phyloP scores from a whole-genome alignment of 2,329 filamentous ascomycete species.

The Fusarium floridanum region DNA sequence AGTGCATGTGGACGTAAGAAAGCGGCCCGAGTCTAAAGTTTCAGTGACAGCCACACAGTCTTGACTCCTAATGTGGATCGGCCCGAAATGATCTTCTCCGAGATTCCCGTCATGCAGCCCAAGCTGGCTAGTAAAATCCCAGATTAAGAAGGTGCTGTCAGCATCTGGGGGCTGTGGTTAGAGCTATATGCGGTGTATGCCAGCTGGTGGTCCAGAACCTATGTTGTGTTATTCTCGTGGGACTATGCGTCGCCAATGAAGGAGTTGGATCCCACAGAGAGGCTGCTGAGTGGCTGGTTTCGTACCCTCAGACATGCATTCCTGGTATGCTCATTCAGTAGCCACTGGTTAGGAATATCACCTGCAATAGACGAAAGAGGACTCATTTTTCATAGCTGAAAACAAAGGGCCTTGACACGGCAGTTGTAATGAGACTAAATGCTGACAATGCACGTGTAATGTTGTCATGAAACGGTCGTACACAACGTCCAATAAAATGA shows the following conservation, averaged over 20 bases:
- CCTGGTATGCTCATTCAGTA: background rate
- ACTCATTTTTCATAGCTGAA: background rate
- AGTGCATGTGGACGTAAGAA: background rate
- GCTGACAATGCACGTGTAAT: background rate
- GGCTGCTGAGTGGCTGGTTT: background rate
- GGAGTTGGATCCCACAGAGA: background rate
- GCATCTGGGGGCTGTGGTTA: background rate
- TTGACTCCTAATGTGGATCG: background rate
- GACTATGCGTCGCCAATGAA: background rate
- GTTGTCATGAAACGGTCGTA: background rate
- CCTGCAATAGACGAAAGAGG: background rate
- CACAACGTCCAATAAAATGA: background rate
- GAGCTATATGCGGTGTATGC: background rate
- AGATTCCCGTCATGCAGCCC: background rate
- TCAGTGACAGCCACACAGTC: too few species aligned
- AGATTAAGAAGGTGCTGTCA: background rate
- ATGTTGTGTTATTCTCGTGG: background rate
- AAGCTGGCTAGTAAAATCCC: background rate
- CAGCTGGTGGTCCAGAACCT: background rate
- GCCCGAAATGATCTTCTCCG: background rate
- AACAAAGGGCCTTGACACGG: background rate
- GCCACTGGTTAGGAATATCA: background rate
- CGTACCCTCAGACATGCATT: background rate
- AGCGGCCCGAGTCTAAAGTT: background rate
- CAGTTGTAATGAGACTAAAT: background rate